A percentile compares a stretch with the other conserved stretches of the same genome.
Conservation (phyloP, 75 land plant genomes). For the Selaginella moellendorffii region DNA sequence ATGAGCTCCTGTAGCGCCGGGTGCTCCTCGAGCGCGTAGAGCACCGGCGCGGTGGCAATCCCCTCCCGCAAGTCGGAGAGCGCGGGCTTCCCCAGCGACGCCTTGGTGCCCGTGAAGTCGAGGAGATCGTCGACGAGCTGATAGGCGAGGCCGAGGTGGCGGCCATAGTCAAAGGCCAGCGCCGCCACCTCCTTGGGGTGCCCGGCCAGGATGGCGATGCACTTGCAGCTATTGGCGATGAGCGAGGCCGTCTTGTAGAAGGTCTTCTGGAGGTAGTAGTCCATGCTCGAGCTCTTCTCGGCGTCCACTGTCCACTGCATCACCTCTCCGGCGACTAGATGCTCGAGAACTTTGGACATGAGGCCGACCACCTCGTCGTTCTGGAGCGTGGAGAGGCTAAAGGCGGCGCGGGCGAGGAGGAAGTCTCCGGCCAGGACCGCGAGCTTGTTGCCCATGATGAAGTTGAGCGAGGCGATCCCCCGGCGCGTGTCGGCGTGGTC, state of each 20-base stretch:
- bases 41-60: background rate
- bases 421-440: constrained; percentile 5
- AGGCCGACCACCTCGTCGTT: background rate
- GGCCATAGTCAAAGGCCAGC: constrained; percentile 86
- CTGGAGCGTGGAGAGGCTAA: background rate
- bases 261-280: constrained; percentile 90
- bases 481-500: constrained; percentile 2
- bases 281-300: constrained; percentile 48
- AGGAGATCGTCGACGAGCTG: constrained; percentile 89
- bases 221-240: constrained; percentile 96
- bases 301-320: constrained; percentile 6
- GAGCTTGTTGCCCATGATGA: background rate
- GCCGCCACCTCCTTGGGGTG: constrained; percentile 74
- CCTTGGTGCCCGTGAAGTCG: constrained; percentile 79
- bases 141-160: constrained; percentile 83
- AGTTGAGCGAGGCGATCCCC: constrained; percentile 1
- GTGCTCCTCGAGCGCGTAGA: constrained; percentile 27
- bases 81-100: constrained; percentile 81
- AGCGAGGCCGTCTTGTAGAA: constrained; percentile 94
- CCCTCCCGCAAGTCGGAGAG: constrained; percentile 73
- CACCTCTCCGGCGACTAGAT: constrained; percentile 3
- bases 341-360: constrained; percentile 3
- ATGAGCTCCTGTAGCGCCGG: constrained; percentile 54
- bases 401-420: background rate
- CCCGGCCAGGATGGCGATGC: constrained; percentile 84